These are phyloP conservation scores for Lentinula sp. DNA, from an alignment of 768 basidiomycete species.

Conservation along the genomic window DNA sequence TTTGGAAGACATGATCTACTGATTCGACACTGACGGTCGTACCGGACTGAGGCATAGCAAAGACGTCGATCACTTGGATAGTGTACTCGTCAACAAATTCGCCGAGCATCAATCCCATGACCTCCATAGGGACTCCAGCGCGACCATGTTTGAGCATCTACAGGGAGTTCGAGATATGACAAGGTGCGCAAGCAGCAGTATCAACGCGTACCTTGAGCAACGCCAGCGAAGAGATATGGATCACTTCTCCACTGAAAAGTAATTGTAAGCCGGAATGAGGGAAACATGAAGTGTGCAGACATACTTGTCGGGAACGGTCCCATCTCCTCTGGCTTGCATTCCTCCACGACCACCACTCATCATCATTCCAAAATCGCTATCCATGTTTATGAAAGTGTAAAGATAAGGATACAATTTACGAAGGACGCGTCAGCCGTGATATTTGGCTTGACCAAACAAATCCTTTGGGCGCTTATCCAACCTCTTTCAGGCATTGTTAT, in stretches of 20 bases:
- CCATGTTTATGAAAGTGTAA: constrained; percentile 29
- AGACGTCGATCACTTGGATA: constrained; percentile 92
- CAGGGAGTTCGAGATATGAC: neutral
- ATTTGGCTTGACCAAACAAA: constrained; percentile 4
- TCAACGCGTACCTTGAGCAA: constrained; percentile 71
- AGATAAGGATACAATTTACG: constrained; percentile 9
- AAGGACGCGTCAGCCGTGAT: constrained; percentile 36
- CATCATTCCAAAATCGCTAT: constrained; percentile 48
- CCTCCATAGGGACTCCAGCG: constrained; percentile 98
- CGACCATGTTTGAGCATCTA: constrained; percentile 99
- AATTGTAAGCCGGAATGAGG: constrained; percentile 4
- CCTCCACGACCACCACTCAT: constrained; percentile 31
- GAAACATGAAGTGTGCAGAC: constrained; percentile 12
- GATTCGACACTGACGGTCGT: constrained; percentile 98
- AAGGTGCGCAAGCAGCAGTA: neutral
- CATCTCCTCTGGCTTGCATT: constrained; percentile 37
- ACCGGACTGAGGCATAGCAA: constrained; percentile 98
- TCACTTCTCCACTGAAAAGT: constrained; percentile 75
- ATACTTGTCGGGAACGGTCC: constrained; percentile 72
- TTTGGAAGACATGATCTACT: constrained; percentile 97
- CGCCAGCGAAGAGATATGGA: constrained; percentile 97
- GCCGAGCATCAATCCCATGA: constrained; percentile 97
- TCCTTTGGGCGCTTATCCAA: neutral
- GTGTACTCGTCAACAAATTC: constrained; percentile 99
- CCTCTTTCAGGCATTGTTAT: neutral